Base-by-base conservation (phyloP, 345 rosid genomes). In the Moringa oleifera region DNA sequence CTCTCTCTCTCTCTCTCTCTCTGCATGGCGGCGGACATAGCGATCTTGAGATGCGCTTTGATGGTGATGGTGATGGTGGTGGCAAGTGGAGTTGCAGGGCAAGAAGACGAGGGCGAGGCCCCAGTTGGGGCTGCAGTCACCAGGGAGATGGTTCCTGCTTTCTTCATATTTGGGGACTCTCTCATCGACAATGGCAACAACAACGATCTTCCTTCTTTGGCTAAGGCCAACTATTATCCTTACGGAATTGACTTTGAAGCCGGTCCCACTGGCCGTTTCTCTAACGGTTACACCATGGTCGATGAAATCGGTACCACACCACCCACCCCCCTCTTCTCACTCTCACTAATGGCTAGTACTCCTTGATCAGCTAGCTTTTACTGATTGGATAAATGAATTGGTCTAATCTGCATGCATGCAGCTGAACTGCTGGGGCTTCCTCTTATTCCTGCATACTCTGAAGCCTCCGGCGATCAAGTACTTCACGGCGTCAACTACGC, bases 241-340 rank as follows among this genome's bases (percentile, higher is more conserved):
- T 94, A 94, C 51, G 99, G 99, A 24, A 94, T 94, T 33, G 99
- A 94, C 72, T 94, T 94, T 78, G 85, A 74, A 53, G 92, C 89
- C 1, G 97, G 99, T 20, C 94, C 98, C 2, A 88, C 97, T 18
- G 99, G 99, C 51, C 96, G 99, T n/a, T 94, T 94, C 77, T 88
- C 86, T 66, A 94, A 94, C 68, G 99, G 99, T 17, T 81, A 79
- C 73, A 94, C 99, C 67, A 90, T 94, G 90, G 96, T 88, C 52
- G 99, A 94, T 61, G 85, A 76, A 58, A 90, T 94, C 53, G 97
- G 98, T 90, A 61, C 20, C 0, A n/a, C n/a, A n/a, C 16, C 18
- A 4, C 9, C 10, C 17, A 16, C 0, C n/a, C 1, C 23, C 20
- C 18, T 1, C 12, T 31, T 7, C 25, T 0, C 0, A n/a, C 18